Evolutionary conservation across 2,329 filamentous ascomycete genomes (phyloP).

Genomic region (Arthroderma sp.): DNA sequence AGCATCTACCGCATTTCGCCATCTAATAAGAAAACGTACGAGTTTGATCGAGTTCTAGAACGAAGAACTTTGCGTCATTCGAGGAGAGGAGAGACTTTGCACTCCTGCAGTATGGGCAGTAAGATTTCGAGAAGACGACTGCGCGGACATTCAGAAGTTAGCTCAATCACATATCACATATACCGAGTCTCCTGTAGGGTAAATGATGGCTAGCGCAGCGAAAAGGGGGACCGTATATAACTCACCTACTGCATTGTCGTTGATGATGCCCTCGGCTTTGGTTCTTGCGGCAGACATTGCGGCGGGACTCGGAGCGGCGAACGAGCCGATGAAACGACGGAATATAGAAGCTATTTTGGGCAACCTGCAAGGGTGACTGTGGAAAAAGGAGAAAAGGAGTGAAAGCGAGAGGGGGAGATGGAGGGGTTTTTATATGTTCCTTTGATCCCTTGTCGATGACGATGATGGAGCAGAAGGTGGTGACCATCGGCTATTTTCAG

Average conservation of each 20-base stretch:
- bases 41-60: slow-evolving; percentile 74
- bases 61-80: slow-evolving; percentile 56
- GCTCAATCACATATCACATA: neutral
- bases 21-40: slow-evolving; percentile 41
- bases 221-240: slow-evolving; percentile 9
- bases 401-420: neutral
- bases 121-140: slow-evolving; percentile 95
- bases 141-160: neutral
- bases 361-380: slow-evolving; percentile 3
- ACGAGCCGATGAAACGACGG: slow-evolving; percentile 54
- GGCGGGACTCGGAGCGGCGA: slow-evolving; percentile 44
- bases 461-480: no score
- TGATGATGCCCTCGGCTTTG: slow-evolving; percentile 75
- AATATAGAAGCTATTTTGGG: slow-evolving; percentile 55
- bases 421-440: neutral
- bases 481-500: no score
- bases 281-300: slow-evolving; percentile 71
- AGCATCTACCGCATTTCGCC: neutral
- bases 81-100: slow-evolving; percentile 63
- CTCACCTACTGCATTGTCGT: slow-evolving; percentile 74
- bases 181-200: neutral
- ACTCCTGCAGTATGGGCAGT: slow-evolving; percentile 81
- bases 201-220: neutral
- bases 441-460: no score
- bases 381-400: neutral